These are phyloP conservation scores for Penicillium griseofulvum DNA, from an alignment of 2,329 filamentous ascomycete genomes.

Conservation along the genomic window DNA sequence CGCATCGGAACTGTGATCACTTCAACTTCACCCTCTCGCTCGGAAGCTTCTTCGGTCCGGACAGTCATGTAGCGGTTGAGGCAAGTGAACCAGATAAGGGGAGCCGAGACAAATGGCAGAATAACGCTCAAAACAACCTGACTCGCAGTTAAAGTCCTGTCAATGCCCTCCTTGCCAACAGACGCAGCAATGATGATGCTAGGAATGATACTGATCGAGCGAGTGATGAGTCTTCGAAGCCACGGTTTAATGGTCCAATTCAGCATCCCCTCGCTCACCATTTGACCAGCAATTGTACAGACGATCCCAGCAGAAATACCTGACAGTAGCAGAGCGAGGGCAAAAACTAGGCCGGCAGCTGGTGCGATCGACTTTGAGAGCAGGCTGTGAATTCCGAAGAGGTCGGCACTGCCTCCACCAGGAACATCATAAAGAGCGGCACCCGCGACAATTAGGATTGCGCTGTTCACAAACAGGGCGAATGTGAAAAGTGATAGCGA, in stretches of 20 bases:
- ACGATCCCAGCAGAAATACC: slow-evolving; percentile 81
- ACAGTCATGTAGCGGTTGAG: slow-evolving; percentile 78
- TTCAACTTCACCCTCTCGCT: slow-evolving; percentile 28
- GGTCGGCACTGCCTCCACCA: slow-evolving; percentile 66
- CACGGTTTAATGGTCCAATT: slow-evolving; percentile 73
- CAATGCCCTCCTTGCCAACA: slow-evolving; percentile 68
- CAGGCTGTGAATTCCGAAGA: slow-evolving; percentile 78
- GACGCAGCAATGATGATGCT: slow-evolving; percentile 80
- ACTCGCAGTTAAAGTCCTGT: slow-evolving; percentile 68
- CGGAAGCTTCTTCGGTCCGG: slow-evolving; percentile 42
- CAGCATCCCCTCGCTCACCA: slow-evolving; percentile 80
- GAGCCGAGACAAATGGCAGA: slow-evolving; percentile 77
- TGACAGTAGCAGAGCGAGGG: slow-evolving; percentile 73
- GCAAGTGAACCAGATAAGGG: slow-evolving; percentile 82
- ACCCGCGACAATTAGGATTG: slow-evolving; percentile 79
- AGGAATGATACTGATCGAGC: slow-evolving; percentile 76
- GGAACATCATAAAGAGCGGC: slow-evolving; percentile 66
- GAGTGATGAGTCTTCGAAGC: slow-evolving; percentile 73
- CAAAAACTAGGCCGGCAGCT: slow-evolving; percentile 79
- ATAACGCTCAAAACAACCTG: slow-evolving; percentile 79
- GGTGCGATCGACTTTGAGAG: slow-evolving; percentile 67
- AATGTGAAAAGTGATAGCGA: slow-evolving; percentile 74
- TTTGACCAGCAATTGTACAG: slow-evolving; percentile 85
- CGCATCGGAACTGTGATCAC: slow-evolving; percentile 59
- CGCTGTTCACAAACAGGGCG: slow-evolving; percentile 78